phyloP scores from a whole-genome alignment of 495 filamentous ascomycete species.

The Penicillium malachiteum region DNA sequence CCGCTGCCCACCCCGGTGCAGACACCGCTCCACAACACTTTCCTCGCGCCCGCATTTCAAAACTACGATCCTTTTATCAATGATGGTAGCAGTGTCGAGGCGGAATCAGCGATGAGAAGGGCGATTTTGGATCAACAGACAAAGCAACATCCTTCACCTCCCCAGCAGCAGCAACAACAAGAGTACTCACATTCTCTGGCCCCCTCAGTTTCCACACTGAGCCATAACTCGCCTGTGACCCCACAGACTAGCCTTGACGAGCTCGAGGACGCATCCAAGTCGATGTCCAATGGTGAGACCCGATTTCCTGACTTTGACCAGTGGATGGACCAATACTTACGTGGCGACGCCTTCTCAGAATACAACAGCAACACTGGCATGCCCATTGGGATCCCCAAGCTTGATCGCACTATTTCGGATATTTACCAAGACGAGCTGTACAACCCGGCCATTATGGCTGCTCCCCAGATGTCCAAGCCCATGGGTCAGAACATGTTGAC shows the following conservation, averaged over 20 bases:
- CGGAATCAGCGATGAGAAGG: conserved; percentile 55
- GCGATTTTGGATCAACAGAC: conserved; percentile 54
- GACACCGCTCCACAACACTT: conserved; percentile 45
- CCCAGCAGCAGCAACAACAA: conserved; percentile 32
- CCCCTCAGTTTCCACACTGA: conserved; percentile 56
- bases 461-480: conserved; percentile 43
- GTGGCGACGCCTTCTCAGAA: conserved; percentile 48
- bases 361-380: conserved; percentile 30
- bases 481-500: conserved; percentile 45
- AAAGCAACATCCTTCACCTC: conserved; percentile 25
- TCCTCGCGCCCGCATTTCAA: conserved; percentile 46
- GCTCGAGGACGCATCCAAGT: conserved; percentile 48
- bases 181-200: conserved; percentile 53
- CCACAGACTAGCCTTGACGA: conserved; percentile 55
- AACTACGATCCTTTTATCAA: conserved; percentile 43
- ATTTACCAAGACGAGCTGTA: conserved; percentile 83
- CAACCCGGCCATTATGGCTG: conserved; percentile 61
- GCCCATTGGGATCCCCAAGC: conserved; percentile 63
- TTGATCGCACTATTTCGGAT: conserved; percentile 84
- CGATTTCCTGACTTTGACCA: conserved; percentile 42
- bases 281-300: conserved; percentile 52
- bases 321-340: conserved; percentile 66
- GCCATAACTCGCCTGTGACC: conserved; percentile 57
- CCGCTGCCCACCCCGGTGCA: conserved; percentile 48
- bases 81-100: conserved; percentile 42